Evolutionary conservation across 331 rosid genomes (phyloP), one percentile per base, ranked within the genome.

Genomic region (Malus hybrid): DNA sequence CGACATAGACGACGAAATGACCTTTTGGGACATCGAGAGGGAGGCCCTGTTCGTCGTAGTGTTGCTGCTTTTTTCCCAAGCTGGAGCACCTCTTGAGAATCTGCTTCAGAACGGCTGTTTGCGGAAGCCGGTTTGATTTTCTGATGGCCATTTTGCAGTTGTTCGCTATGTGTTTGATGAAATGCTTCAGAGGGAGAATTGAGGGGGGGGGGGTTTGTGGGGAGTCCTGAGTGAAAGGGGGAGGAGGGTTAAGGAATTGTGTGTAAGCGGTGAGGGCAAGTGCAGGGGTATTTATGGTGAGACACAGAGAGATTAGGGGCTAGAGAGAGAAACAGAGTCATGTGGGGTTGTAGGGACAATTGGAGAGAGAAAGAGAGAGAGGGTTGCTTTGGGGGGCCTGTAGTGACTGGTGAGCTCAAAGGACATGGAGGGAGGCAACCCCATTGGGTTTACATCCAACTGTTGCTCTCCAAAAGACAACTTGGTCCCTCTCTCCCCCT

Each of bases 1-100:
- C 99, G 44, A 94, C 99, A 32, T 94, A 94, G 1, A 94, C 97
- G 27, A 88, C 99, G 50, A 94, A 94, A 77, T 94, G 99, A 12
- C 99, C 97, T 83, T 90, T 94, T 1, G 99, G 99, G 1, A 92
- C 99, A 64, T 91, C 94, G 77, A 88, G 6, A 36, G 93, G 90
- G 7, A 79, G 80, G 1, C 87, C 90, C 52, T 87, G 83, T 6
- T 89, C 91, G 55, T 84, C 90, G 16, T 80, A 86, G 60, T 77
- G 85, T 2, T 78, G 79, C 28, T 86, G 90, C 52, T 88, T 94
- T 73, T 60, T 90, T 8, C 97, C 95, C 28, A 94, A 69, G 70
- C 99, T 94, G 0, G 97, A 91, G 71, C 98, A 94, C 31, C 98
- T 84, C 87, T 86, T 92, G 16, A 94, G 84, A 82, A 94, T 94